Evolutionary conservation across 352 stramenopile genomes (phyloP), one percentile per base, ranked within the genome.

Genomic region (Elongisporangium prolatum): DNA sequence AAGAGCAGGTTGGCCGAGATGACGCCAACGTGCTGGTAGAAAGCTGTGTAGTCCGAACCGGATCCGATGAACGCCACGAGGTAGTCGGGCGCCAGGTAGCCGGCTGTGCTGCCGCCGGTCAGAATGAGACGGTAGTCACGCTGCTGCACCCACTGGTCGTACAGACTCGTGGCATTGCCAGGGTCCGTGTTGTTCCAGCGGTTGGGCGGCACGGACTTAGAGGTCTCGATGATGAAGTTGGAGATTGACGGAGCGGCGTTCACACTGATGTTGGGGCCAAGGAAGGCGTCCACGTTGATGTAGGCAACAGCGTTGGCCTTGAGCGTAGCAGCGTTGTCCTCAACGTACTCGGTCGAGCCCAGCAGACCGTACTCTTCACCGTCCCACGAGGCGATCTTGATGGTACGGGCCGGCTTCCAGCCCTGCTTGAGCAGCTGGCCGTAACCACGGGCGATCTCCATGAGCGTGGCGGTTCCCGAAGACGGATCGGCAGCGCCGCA

Each of bases 401-500:
- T 72, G 0, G 82, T 59, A 11, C 88, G 82, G 1, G 69, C 65
- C 2, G 88, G 88, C 17, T 57, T 65, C 85, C 85, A 96, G 48
- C 82, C 77, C 10, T 60, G 34, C n/a, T 72, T 66, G 0, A 91
- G n/a, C 11, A 96, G 59, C 21, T 69, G 60, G 4, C 82, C 80
- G 14, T 91, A 61, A 21, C 71, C 69, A 22, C 76, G 75, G 0
- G 86, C 89, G 16, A 96, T 75, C 63, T 97, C 89, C 4, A 96
- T 25, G 54, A 96, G 57, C 0, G 70, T n/a, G n/a, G n/a, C n/a
- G n/a, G n/a, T n/a, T n/a, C n/a, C 67, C 0, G 84, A 68, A 44
- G 86, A 90, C 3, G 89, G 89, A 62, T 97, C 89, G 0, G 86
- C 67, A 1, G 85, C 89, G 3, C 88, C 89, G 44, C 88, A 96